Percentiles rank a stretch among this genome's conserved stretches.
These are phyloP conservation scores for Diaporthe citrichinensis DNA, from an alignment of 2,329 filamentous ascomycete genomes.

Conservation along the genomic window DNA sequence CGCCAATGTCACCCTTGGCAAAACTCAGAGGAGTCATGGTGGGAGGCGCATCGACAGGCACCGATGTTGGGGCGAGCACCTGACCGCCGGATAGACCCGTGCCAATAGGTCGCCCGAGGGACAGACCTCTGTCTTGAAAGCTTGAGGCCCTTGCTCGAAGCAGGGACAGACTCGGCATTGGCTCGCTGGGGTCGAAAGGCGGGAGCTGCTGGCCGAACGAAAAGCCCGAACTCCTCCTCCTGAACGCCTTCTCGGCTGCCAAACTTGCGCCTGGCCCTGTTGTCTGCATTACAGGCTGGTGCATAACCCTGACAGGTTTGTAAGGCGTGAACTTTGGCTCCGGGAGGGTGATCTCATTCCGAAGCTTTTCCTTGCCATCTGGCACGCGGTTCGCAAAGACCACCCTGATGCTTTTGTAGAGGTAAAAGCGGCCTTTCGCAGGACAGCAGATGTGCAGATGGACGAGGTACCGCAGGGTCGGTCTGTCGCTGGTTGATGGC, in stretches of 20 bases:
- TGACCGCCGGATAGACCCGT: constrained; percentile 14
- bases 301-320: constrained; percentile 75
- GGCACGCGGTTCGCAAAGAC: constrained; percentile 98
- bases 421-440: constrained; percentile 84
- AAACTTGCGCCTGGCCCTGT: constrained; percentile 60
- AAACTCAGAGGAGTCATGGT: constrained; percentile 47
- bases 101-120: background rate
- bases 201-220: constrained; percentile 49
- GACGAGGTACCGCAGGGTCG: constrained; percentile 88
- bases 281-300: constrained; percentile 48
- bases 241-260: constrained; percentile 71
- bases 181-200: constrained; percentile 29
- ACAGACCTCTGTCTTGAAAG: constrained; percentile 29
- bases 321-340: constrained; percentile 90
- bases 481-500: constrained; percentile 65
- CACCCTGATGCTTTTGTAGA: constrained; percentile 93
- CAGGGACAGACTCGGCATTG: constrained; percentile 33
- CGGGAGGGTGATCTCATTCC: constrained; percentile 90
- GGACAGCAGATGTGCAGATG: constrained; percentile 95
- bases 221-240: constrained; percentile 70
- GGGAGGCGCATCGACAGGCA: constrained; percentile 8
- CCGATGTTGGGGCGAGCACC: background rate
- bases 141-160: constrained; percentile 17
- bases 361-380: constrained; percentile 92
- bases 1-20: constrained; percentile 48